Conservation (phyloP, 305 asterid species). For the Fraxinus paxiana region DNA sequence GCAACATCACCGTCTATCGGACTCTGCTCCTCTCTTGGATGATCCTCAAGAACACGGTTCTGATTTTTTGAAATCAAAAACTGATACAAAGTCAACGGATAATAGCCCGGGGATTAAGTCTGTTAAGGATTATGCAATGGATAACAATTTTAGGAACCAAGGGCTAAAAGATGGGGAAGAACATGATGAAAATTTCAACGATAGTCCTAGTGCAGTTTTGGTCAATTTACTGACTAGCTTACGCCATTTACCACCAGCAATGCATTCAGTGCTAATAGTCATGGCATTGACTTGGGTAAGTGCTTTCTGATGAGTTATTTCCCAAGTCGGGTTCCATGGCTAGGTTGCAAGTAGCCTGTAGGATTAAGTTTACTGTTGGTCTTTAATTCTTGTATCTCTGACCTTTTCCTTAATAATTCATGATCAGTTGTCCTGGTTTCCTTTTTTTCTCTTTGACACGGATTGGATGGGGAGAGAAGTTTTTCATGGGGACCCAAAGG, state of each 20-base stretch:
- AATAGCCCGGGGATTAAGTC: constrained; percentile 38
- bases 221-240: constrained; percentile 90
- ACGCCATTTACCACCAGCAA: constrained; percentile 91
- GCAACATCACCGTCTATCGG: constrained; percentile 50
- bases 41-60: constrained; percentile 45
- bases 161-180: constrained; percentile 45
- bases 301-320: constrained; percentile 3
- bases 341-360: not conserved
- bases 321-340: not conserved
- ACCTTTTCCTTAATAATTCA: not conserved
- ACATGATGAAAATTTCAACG: constrained; percentile 42
- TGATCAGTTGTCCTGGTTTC: constrained; percentile 89
- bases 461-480: constrained; percentile 99
- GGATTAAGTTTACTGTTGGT: constrained; percentile 1
- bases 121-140: constrained; percentile 32
- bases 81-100: constrained; percentile 28
- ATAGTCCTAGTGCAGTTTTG: constrained; percentile 96
- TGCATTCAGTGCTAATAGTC: constrained; percentile 92
- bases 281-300: constrained; percentile 99
- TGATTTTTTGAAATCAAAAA: constrained; percentile 42
- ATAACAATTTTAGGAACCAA: constrained; percentile 33
- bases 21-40: constrained; percentile 87
- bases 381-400: constrained; percentile 12
- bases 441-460: constrained; percentile 96
- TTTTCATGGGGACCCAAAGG: constrained; percentile 91